Conservation (phyloP, 1,284 basidiomycete genomes). For the Ganoderma meredithae region DNA sequence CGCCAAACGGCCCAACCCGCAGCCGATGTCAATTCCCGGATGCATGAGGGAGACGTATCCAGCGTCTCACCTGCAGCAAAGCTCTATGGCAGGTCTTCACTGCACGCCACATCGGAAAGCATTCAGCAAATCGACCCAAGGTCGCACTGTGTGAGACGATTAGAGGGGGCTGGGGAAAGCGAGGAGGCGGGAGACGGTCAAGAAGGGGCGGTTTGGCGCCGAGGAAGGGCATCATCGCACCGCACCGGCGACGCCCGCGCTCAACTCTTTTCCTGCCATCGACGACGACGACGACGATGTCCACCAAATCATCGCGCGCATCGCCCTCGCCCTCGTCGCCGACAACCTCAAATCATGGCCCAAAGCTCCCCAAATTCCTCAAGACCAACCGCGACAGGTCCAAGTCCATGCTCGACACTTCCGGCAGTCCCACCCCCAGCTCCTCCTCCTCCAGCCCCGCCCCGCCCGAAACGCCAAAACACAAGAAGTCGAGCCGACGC, state of each 20-base stretch:
- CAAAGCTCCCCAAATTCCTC: constrained; percentile 72
- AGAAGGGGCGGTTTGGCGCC: constrained; percentile 7
- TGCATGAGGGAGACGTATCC: too few species aligned
- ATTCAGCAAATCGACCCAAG: not conserved
- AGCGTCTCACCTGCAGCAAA: not conserved
- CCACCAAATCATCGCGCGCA: constrained; percentile 39
- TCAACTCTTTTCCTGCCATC: constrained; percentile 28
- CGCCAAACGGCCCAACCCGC: not conserved
- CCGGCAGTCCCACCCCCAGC: constrained; percentile 48
- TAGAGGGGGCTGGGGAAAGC: not conserved
- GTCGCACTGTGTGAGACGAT: not conserved
- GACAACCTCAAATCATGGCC: constrained; percentile 43
- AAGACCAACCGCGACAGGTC: constrained; percentile 67
- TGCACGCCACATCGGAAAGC: not conserved
- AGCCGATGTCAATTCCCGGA: not conserved
- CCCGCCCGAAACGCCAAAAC: constrained; percentile 35
- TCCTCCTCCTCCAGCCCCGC: constrained; percentile 44
- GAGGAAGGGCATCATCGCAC: not conserved
- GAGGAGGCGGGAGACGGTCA: not conserved
- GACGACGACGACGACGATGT: constrained; percentile 42
- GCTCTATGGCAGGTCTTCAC: not conserved
- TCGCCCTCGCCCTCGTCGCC: constrained; percentile 45
- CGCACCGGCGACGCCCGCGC: constrained; percentile 24
- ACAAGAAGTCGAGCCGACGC: constrained; percentile 39
- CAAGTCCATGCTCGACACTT: constrained; percentile 59